Evolutionary conservation across 2,329 filamentous ascomycete genomes (phyloP), one percentile per base, ranked within the genome.

Genomic region (Alternaria dauci): DNA sequence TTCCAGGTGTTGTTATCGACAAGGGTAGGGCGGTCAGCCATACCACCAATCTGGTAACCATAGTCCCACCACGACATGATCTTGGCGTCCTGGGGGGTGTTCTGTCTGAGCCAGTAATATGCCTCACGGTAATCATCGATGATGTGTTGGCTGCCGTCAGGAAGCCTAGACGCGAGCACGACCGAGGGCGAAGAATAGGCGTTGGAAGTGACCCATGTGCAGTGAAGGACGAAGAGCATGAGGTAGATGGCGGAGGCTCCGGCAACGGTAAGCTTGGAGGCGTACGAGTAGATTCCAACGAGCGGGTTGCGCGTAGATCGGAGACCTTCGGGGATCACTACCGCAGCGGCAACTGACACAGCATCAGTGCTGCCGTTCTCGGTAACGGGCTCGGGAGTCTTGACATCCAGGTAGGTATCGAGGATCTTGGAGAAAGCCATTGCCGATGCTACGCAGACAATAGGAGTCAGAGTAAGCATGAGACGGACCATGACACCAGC

Each of bases 61-160:
- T 99, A 99, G 79, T 99, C 95, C 95, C 95, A 99, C 95, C 95
- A 99, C 1, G 94, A 95, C 94, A 98, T 98, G 77, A 99, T 91
- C 86, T 98, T 99, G 76, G 96, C 94, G 72, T 97, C 92, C 69
- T 94, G 87, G 62, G 90, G 86, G 9, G 96, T 99, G 84, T 99
- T 99, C 81, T 99, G 95, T 66, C 95, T 91, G 51, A 99, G 89
- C 95, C 95, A 99, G 83, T 99, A 96, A 83, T 99, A 99, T 2
- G 95, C 95, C 86, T 99, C 95, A 76, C 95, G 91, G 83, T 99
- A 99, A 80, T 99, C 95, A 76, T 99, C 95, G 74, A 99, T 99
- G 78, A 99, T 99, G 81, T 96, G 94, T 78, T 98, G 94, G 78
- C 90, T 95, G 64, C 96, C 95, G 76, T 99, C 95, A 2, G 94